Conservation (phyloP, 192 early-diverging fungal genomes). For the Gamsiella multidivaricata region DNA sequence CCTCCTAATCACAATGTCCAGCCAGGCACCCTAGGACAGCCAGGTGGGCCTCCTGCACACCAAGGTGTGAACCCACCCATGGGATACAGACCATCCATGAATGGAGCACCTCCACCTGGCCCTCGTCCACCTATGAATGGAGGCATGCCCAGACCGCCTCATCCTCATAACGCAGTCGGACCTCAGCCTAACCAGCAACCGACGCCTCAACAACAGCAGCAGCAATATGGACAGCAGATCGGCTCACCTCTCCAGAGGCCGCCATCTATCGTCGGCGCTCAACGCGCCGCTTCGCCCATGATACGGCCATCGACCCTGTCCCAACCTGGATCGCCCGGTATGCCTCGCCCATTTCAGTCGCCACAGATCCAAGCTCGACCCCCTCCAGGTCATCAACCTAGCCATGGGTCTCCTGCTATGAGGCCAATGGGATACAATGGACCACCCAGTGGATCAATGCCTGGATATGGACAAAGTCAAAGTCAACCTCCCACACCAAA, state of each 20-base stretch:
- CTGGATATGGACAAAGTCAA: constrained; percentile 19
- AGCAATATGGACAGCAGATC: constrained; percentile 3
- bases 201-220: not conserved
- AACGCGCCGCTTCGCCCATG: constrained; percentile 46
- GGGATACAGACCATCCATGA: constrained; percentile 22
- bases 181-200: constrained; percentile 12
- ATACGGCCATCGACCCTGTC: constrained; percentile 45
- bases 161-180: constrained; percentile 15
- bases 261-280: constrained; percentile 33
- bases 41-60: not conserved
- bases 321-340: constrained; percentile 44
- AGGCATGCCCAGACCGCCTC: constrained; percentile 16
- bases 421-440: constrained; percentile 39
- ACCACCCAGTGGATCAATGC: constrained; percentile 23
- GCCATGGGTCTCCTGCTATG: constrained; percentile 36
- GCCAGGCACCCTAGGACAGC: constrained; percentile 4
- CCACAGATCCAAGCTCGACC: constrained; percentile 47
- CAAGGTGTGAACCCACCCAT: not conserved
- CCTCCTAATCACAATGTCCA: constrained; percentile 2
- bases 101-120: constrained; percentile 12
- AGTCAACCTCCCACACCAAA: constrained; percentile 41
- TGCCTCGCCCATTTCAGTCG: constrained; percentile 41
- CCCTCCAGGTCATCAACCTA: constrained; percentile 14
- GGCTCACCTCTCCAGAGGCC: constrained; percentile 40
- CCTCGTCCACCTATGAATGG: constrained; percentile 21